phyloP scores from a whole-genome alignment of 257 asterid genomes.

The Nicotiana paniculata region DNA sequence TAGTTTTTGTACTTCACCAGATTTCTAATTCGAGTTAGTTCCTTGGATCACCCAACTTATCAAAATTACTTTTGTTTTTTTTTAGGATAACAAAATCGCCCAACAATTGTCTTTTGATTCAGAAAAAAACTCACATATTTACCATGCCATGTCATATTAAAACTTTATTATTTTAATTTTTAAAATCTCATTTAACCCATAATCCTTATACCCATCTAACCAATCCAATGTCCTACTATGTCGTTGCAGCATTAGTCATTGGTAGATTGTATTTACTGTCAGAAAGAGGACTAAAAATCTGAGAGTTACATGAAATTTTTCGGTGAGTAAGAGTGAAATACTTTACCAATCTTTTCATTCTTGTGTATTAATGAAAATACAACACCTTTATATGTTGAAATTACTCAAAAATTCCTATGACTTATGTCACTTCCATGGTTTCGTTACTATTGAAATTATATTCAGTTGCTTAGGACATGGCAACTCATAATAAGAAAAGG shows the following conservation, averaged over 20 bases:
- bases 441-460: background rate
- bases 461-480: too few relatives aligned
- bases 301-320: background rate
- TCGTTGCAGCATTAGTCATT: background rate
- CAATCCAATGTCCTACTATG: too few relatives aligned
- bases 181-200: too few relatives aligned
- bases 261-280: background rate
- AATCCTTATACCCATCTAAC: too few relatives aligned
- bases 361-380: background rate
- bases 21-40: too few relatives aligned
- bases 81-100: too few relatives aligned
- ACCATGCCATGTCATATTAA: too few relatives aligned
- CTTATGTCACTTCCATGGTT: background rate
- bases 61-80: too few relatives aligned
- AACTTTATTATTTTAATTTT: too few relatives aligned
- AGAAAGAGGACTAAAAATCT: background rate
- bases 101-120: too few relatives aligned
- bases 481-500: background rate
- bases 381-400: background rate
- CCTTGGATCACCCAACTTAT: too few relatives aligned
- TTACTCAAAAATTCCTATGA: background rate
- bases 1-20: background rate
- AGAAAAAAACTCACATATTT: too few relatives aligned
- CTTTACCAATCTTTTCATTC: background rate
- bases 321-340: background rate